These are phyloP conservation scores for Nicotiana benthamiana DNA, from an alignment of 257 asterid species.

Conservation along the genomic window DNA sequence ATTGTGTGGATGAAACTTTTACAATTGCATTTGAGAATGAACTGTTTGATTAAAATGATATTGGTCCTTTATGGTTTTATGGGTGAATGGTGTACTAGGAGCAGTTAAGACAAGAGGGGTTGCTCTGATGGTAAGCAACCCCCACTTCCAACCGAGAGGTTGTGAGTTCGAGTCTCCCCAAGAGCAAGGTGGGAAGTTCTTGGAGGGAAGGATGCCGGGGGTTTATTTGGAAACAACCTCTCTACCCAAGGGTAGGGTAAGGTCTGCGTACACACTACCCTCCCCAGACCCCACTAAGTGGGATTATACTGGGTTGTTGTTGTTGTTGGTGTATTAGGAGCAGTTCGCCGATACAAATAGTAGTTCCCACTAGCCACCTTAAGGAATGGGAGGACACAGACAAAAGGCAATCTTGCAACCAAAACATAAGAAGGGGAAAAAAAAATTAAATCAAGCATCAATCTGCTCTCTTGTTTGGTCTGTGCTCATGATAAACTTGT, in stretches of 20 bases:
- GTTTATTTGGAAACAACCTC: too few species aligned
- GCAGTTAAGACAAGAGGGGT: too few species aligned
- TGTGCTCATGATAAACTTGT: background rate
- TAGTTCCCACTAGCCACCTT: background rate
- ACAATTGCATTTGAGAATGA: background rate
- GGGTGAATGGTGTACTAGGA: background rate
- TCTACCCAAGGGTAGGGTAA: too few species aligned
- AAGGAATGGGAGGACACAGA: background rate
- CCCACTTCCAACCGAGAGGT: too few species aligned
- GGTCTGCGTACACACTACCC: too few species aligned
- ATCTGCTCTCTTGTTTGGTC: background rate
- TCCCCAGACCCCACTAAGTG: too few species aligned
- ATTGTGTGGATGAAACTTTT: background rate
- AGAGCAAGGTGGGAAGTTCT: too few species aligned
- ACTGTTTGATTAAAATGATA: background rate
- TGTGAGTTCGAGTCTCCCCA: too few species aligned
- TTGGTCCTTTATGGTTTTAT: background rate
- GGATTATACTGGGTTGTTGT: too few species aligned
- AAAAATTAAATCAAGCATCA: background rate
- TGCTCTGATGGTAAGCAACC: too few species aligned
- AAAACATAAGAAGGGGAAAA: background rate
- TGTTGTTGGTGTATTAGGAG: background rate
- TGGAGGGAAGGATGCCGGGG: too few species aligned
- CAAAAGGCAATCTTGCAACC: background rate
- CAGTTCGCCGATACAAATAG: background rate